phyloP scores from a whole-genome alignment of 2,329 filamentous ascomycete genomes.

The Trichothecium roseum region DNA sequence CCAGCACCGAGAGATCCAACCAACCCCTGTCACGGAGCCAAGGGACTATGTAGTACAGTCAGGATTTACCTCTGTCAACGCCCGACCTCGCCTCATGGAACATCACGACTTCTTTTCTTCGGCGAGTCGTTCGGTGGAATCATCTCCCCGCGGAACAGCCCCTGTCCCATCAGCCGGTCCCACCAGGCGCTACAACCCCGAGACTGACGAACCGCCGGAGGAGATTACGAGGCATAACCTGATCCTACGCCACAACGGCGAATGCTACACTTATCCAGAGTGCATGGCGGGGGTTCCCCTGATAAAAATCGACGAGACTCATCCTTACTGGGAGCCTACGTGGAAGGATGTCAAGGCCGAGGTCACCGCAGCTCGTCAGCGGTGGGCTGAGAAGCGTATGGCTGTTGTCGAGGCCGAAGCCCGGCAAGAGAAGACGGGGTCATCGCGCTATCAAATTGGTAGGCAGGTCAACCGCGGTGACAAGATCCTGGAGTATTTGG shows the following conservation, averaged over 20 bases:
- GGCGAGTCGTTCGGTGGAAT: too few relatives aligned
- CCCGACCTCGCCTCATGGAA: too few relatives aligned
- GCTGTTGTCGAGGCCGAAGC: slow-evolving; percentile 20
- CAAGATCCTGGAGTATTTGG: slow-evolving; percentile 40
- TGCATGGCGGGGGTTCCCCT: slow-evolving; percentile 43
- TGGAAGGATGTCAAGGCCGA: slow-evolving; percentile 36
- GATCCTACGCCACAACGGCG: slow-evolving; percentile 36
- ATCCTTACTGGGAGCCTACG: slow-evolving; percentile 45
- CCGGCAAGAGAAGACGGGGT: slow-evolving; percentile 21
- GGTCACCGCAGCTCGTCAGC: slow-evolving; percentile 31
- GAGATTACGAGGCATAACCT: slow-evolving; percentile 37
- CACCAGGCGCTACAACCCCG: background rate
- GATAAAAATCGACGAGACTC: slow-evolving; percentile 34
- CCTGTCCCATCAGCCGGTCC: background rate
- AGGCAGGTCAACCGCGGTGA: slow-evolving; percentile 46
- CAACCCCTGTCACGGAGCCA: background rate
- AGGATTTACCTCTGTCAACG: slow-evolving; percentile 1
- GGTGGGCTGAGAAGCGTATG: slow-evolving; percentile 37
- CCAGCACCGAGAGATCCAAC: background rate
- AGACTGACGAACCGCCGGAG: slow-evolving; percentile 6
- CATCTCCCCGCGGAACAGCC: too few relatives aligned
- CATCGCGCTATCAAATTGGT: slow-evolving; percentile 41
- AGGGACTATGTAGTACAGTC: background rate
- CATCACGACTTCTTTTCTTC: too few relatives aligned
- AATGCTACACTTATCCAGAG: slow-evolving; percentile 37